Conservation (phyloP, 2,329 filamentous ascomycete species). For the Ambrosiella xylebori region DNA sequence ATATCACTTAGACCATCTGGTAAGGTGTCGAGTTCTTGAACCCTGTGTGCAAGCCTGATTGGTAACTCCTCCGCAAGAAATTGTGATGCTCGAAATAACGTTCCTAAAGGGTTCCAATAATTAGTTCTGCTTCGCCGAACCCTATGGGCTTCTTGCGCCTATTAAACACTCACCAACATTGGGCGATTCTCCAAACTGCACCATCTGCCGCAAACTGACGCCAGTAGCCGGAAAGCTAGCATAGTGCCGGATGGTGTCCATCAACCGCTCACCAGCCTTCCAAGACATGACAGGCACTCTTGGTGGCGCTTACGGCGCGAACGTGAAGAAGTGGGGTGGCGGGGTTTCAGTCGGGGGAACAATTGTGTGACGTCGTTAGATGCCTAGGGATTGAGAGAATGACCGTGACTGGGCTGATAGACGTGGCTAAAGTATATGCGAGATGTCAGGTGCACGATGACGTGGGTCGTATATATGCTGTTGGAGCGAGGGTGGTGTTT, state of each 20-base stretch:
- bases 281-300: constrained; percentile 56
- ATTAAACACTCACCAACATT: constrained; percentile 53
- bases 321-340: not conserved
- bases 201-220: constrained; percentile 94
- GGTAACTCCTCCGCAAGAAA: constrained; percentile 97
- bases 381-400: not conserved
- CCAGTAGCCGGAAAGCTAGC: constrained; percentile 92
- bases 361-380: not conserved
- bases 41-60: constrained; percentile 87
- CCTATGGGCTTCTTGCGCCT: not conserved
- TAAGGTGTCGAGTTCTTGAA: constrained; percentile 80
- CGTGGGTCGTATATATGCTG: no score
- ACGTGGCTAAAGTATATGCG: not conserved
- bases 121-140: not conserved
- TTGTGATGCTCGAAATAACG: constrained; percentile 90
- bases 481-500: no score
- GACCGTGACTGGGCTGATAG: not conserved
- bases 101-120: constrained; percentile 38
- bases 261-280: constrained; percentile 77
- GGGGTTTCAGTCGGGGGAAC: not conserved
- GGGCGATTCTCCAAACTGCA: constrained; percentile 89
- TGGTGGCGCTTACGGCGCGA: not conserved
- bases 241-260: constrained; percentile 96
- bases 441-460: no score
- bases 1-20: constrained; percentile 95